Percentiles rank a stretch among this genome's conserved stretches.
These are phyloP conservation scores for Phytophthora tubulina DNA, from an alignment of 352 stramenopile genomes.

Conservation along the genomic window DNA sequence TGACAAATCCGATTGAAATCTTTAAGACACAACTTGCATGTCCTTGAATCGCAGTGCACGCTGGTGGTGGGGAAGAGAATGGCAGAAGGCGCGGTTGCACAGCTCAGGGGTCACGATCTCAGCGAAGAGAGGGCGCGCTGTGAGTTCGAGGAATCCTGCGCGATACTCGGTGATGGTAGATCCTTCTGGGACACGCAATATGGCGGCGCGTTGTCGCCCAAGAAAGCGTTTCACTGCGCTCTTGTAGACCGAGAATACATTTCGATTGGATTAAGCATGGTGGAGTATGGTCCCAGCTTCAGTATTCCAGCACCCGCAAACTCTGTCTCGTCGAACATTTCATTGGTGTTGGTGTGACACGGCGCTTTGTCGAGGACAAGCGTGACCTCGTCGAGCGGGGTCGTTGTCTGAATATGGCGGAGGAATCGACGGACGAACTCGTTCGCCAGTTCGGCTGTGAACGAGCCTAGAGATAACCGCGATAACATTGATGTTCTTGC, in stretches of 20 bases:
- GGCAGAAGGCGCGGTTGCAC: not conserved
- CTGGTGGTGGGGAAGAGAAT: too few species aligned
- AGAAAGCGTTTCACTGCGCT: slow-evolving; percentile 5
- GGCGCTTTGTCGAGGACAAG: slow-evolving; percentile 6
- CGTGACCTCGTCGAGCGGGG: not conserved
- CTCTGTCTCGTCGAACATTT: not conserved
- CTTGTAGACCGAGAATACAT: slow-evolving; percentile 12
- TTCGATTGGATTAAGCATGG: slow-evolving; percentile 20
- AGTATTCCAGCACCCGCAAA: not conserved
- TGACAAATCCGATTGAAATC: too few species aligned
- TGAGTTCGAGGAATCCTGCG: not conserved
- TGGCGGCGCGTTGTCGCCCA: not conserved
- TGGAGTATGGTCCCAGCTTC: not conserved
- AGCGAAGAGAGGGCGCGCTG: not conserved
- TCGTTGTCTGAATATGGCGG: not conserved
- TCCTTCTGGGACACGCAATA: not conserved
- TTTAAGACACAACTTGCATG: too few species aligned
- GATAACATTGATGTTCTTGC: too few species aligned
- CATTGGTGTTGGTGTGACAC: not conserved
- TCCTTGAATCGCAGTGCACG: too few species aligned
- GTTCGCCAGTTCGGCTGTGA: not conserved
- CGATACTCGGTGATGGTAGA: not conserved
- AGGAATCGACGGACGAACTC: slow-evolving; percentile 1
- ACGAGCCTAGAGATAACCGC: not conserved
- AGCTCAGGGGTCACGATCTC: not conserved